Conservation (phyloP, 1,284 basidiomycete genomes). For the Lentinula novae-zelandiae region DNA sequence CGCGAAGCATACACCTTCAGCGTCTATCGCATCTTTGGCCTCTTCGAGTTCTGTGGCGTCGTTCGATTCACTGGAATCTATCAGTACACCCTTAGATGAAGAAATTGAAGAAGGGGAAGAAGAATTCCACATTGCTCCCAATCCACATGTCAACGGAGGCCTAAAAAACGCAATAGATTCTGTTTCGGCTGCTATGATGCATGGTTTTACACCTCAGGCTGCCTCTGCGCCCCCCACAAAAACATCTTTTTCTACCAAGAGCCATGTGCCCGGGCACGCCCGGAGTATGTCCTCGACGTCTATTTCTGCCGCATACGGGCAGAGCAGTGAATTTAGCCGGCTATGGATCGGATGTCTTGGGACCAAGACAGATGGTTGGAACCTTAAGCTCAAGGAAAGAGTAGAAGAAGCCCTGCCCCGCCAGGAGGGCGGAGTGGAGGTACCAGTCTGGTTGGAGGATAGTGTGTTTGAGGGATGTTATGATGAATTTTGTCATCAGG, state of each 20-base stretch:
- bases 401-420: constrained; percentile 60
- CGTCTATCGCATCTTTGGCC: constrained; percentile 1
- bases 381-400: constrained; percentile 49
- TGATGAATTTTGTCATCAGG: constrained; percentile 86
- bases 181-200: constrained; percentile 33
- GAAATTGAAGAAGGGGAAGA: constrained; percentile 10
- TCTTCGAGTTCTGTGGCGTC: constrained; percentile 1
- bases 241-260: neutral
- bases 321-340: constrained; percentile 36
- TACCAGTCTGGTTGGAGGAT: constrained; percentile 70
- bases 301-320: neutral
- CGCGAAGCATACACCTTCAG: neutral
- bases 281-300: neutral
- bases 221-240: neutral
- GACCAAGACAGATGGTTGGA: constrained; percentile 60
- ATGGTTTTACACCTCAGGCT: constrained; percentile 30
- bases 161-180: constrained; percentile 76
- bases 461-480: constrained; percentile 75
- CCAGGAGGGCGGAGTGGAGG: constrained; percentile 59
- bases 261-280: constrained; percentile 1
- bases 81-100: constrained; percentile 1
- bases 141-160: constrained; percentile 75
- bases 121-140: constrained; percentile 46
- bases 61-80: neutral
- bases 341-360: constrained; percentile 84